phyloP scores from a whole-genome alignment of 2,329 filamentous ascomycete genomes.

The Aotearoamyces nothofagi region DNA sequence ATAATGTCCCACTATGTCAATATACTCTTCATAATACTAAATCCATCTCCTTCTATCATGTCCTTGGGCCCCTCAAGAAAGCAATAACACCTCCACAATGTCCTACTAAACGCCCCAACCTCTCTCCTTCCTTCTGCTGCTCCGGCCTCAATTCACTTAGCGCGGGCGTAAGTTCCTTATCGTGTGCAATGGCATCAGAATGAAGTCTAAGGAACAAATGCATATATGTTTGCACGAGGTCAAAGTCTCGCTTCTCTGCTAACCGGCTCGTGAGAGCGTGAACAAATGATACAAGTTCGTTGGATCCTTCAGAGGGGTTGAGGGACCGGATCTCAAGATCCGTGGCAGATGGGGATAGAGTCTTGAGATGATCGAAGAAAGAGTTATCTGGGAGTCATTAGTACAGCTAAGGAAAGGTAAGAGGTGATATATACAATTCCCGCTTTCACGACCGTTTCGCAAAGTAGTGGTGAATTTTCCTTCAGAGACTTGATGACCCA shows the following conservation, averaged over 20 bases:
- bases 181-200: constrained; percentile 35
- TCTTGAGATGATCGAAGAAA: constrained; percentile 67
- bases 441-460: constrained; percentile 33
- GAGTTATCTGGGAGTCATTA: constrained; percentile 30
- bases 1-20: no score
- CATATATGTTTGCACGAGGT: constrained; percentile 96
- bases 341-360: constrained; percentile 67
- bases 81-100: constrained; percentile 78
- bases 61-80: constrained; percentile 50
- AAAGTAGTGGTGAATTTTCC: constrained; percentile 43
- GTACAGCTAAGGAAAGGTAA: no score
- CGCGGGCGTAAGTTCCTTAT: constrained; percentile 35
- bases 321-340: constrained; percentile 86
- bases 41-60: constrained; percentile 2
- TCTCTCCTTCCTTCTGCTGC: constrained; percentile 54
- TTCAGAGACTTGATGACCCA: constrained; percentile 42
- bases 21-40: no score
- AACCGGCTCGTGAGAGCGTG: constrained; percentile 62
- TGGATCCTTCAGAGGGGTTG: constrained; percentile 26
- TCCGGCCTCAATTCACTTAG: constrained; percentile 56
- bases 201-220: constrained; percentile 79
- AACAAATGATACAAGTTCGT: constrained; percentile 70
- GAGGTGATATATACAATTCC: constrained; percentile 38
- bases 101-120: constrained; percentile 64
- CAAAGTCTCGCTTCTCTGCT: constrained; percentile 62